phyloP scores from a whole-genome alignment of 805 yeast species.

The Saccharomyces eubayanus region DNA sequence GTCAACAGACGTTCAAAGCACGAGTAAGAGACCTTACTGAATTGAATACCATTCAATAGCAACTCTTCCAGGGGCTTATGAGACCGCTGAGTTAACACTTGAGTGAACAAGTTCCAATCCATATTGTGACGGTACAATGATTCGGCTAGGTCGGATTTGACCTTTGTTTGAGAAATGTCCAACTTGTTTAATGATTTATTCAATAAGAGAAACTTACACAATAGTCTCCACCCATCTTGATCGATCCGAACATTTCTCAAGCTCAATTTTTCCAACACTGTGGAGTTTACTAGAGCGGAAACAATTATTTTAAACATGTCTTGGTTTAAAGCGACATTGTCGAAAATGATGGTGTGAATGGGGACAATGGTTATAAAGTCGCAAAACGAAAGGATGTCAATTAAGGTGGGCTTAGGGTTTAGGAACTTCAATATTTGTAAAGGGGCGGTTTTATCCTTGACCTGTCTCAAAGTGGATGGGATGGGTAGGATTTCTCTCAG shows the following conservation, averaged over 20 bases:
- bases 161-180: conserved; percentile 59
- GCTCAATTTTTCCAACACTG: conserved; percentile 59
- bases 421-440: conserved; percentile 59
- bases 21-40: conserved; percentile 38
- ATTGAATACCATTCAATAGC: conserved; percentile 69
- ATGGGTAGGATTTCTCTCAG: conserved; percentile 84
- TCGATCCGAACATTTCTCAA: conserved; percentile 70
- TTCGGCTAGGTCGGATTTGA: conserved; percentile 28
- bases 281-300: conserved; percentile 57
- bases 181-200: conserved; percentile 49
- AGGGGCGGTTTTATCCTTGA: conserved; percentile 68
- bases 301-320: conserved; percentile 74
- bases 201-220: conserved; percentile 66
- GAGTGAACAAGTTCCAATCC: conserved; percentile 75
- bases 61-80: conserved; percentile 62
- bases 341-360: conserved; percentile 62
- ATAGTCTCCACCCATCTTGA: conserved; percentile 63
- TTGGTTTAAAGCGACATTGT: conserved; percentile 63
- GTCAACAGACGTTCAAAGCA: conserved; percentile 49
- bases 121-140: conserved; percentile 50
- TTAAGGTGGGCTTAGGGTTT: conserved; percentile 80
- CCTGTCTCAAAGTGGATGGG: conserved; percentile 77
- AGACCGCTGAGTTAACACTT: conserved; percentile 59
- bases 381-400: conserved; percentile 78
- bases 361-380: conserved; percentile 85